Conservation (phyloP, 257 asterid genomes). For the Phtheirospermum japonicum region DNA sequence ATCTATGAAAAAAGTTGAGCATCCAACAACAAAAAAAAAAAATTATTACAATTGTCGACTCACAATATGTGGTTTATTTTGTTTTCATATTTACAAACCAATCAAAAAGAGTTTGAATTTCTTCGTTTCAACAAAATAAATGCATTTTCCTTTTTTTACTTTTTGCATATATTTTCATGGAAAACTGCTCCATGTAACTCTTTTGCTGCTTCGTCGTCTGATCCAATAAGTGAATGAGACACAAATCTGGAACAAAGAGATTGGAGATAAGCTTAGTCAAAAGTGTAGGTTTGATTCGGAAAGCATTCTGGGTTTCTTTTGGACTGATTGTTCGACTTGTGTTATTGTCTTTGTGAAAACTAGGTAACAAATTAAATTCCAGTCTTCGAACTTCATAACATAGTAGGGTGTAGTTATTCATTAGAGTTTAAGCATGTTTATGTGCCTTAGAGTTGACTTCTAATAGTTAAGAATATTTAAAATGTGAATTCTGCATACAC, state of each 20-base stretch:
- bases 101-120: conserved; percentile 15
- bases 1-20: too few relatives aligned
- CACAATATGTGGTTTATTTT: too few relatives aligned
- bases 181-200: conserved; percentile 76
- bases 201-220: conserved; percentile 53
- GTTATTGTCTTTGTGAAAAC: conserved; percentile 82
- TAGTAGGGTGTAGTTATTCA: too few relatives aligned
- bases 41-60: too few relatives aligned
- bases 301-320: conserved; percentile 84
- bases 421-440: too few relatives aligned
- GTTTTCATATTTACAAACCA: neutral
- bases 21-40: too few relatives aligned
- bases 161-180: conserved; percentile 76
- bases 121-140: conserved; percentile 25
- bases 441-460: too few relatives aligned
- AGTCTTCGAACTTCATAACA: too few relatives aligned
- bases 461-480: too few relatives aligned
- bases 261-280: conserved; percentile 56
- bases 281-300: conserved; percentile 76
- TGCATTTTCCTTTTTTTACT: neutral
- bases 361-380: conserved; percentile 46
- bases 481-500: too few relatives aligned
- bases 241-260: conserved; percentile 73
- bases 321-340: conserved; percentile 84
- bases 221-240: conserved; percentile 74